Conservation (phyloP, 306 rosid species). For the Vigna radiata region DNA sequence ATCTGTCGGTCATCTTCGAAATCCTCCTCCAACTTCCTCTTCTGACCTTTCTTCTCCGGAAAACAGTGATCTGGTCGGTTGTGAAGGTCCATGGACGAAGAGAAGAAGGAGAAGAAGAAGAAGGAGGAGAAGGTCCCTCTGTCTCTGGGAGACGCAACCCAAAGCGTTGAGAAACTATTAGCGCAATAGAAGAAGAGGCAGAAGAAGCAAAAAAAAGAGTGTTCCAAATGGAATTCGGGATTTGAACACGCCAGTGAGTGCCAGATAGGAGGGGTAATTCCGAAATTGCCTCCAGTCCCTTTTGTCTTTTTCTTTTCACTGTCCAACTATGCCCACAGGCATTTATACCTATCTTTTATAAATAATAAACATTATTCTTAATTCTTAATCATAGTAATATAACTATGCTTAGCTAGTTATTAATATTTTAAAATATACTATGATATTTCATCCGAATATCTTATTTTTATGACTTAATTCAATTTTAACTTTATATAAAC, state of each 20-base stretch:
- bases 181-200: background rate
- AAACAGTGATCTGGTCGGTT: slow-evolving; percentile 61
- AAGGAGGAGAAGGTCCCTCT: background rate
- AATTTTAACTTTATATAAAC: too few species aligned
- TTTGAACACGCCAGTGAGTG: slow-evolving; percentile 23
- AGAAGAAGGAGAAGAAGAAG: background rate
- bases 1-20: slow-evolving; percentile 64
- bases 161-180: background rate
- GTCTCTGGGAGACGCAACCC: background rate
- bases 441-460: too few species aligned
- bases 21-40: slow-evolving; percentile 83
- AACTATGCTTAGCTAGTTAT: too few species aligned
- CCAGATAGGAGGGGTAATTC: slow-evolving; percentile 54
- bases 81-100: slow-evolving; percentile 61
- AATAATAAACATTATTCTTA: too few species aligned
- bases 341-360: too few species aligned
- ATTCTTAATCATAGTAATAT: too few species aligned
- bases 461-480: too few species aligned
- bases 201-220: slow-evolving; percentile 10
- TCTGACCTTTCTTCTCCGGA: slow-evolving; percentile 83
- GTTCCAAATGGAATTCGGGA: slow-evolving; percentile 47
- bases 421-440: too few species aligned
- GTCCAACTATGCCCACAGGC: too few species aligned
- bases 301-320: background rate
- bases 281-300: background rate